Base-by-base conservation (phyloP, 1,284 basidiomycete genomes). In the Austroboletus olivaceoglutinosus region DNA sequence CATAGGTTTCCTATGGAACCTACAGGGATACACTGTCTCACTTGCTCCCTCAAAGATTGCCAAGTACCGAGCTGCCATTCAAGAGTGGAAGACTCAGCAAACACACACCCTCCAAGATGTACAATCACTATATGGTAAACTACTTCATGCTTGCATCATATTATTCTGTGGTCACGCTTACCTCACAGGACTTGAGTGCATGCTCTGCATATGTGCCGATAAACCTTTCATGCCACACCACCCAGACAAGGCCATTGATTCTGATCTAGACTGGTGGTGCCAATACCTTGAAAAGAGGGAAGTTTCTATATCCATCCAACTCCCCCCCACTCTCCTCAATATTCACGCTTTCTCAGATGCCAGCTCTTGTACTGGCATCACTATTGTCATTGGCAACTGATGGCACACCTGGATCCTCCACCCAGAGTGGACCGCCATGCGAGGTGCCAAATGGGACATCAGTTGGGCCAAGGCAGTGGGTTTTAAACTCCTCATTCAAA, bases 401-500 rank as follows among this genome's bases (percentile, higher is more conserved):
- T 61, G 59, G 56, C 0, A 5, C 0, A 51, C 58, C 0, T 61
- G 59, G 54, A 2, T 5, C 0, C 58, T 60, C 34, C 1, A 30
- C 12, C 53, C 55, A 3, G 40, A 27, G 0, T 57, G 51, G 54
- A 1, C 12, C 1, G 5, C 10, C 31, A 15, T 33, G 13, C 12
- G 16, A 0, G 27, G 18, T 2, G 1, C n/a, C 12, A 12, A n/a
- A 0, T 12, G 37, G 2, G 53, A 63, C 45, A 60, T 62, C n/a
- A 40, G 56, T 7, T 55, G 63, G 52, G 53, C 61, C 0, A 37
- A 59, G 13, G 53, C 53, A 0, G 5, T 58, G 0, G 30, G 50
- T 0, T 45, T 58, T 0, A 34, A 58, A 8, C 48, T 76, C 12
- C 67, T 77, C 16, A 47, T 70, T 34, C 16, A 67, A 1, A 12